Evolutionary conservation across 768 basidiomycete species (phyloP), one percentile per base, ranked within the genome.

Genomic region (Scleroderma bovista): DNA sequence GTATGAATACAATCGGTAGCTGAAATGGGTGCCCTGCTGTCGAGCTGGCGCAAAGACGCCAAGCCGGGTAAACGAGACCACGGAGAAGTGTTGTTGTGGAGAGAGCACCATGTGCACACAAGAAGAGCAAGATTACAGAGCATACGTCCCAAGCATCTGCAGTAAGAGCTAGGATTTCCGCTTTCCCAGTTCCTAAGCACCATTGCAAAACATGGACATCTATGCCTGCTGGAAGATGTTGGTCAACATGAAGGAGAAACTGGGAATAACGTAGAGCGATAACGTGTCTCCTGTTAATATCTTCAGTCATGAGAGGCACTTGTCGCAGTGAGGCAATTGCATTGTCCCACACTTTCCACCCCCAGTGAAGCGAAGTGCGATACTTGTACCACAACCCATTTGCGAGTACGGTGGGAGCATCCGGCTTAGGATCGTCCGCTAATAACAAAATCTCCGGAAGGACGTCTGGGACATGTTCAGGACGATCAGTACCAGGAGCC

Each of bases 331-430:
- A 84, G 6, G 85, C 80, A 39, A 92, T 74, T 1, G 84, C 80
- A 57, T 87, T 90, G 61, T 90, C 87, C 88, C 88, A 91, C 17
- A 86, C 84, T 57, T 83, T 85, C 80, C 81, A 85, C 2, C 78
- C 87, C 87, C 88, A 90, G 57, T 88, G 79, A 13, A 66, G 59
- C 0, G 86, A 79, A 15, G 78, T 79, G 38, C 85, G 80, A 57
- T 90, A 90, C 60, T 87, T 86, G 65, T 87, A 86, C 89, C 89
- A 92, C 13, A 92, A 71, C 41, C 77, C 77, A 56, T 85, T 86
- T 1, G 88, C 88, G 19, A 92, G 78, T 42, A 77, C 75, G 1
- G 82, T 81, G 2, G 86, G 77, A 6, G 82, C 86, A 50, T 84
- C 80, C 1, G 71, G 69, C 44, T 76, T 74, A 3, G 73, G 66